Evolutionary conservation across 495 filamentous ascomycete genomes (phyloP).

Genomic region (Lasiosphaeria miniovina): DNA sequence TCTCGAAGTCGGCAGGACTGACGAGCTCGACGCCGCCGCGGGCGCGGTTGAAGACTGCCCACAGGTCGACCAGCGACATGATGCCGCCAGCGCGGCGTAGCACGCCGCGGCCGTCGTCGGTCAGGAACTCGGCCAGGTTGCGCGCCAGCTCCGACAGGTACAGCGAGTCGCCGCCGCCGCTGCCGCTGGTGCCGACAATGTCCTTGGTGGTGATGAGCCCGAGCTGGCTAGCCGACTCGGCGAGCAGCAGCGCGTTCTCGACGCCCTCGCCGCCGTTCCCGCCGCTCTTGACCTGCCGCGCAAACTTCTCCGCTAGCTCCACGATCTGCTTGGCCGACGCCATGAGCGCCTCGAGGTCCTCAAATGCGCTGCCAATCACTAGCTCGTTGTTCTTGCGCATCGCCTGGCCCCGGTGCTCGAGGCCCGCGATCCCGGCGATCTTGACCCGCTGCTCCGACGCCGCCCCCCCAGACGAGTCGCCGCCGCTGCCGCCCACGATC

Average conservation of each 20-base stretch:
- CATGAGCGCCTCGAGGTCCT: conserved; percentile 96
- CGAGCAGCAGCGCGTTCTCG: conserved; percentile 71
- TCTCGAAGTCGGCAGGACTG: conserved; percentile 87
- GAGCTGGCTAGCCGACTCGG: conserved; percentile 78
- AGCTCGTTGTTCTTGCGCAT: conserved; percentile 86
- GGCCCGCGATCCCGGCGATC: conserved; percentile 84
- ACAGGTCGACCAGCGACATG: conserved; percentile 91
- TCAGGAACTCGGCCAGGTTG: conserved; percentile 89
- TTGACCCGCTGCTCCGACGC: conserved; percentile 44
- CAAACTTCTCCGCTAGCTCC: conserved; percentile 85
- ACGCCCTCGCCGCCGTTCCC: conserved; percentile 57
- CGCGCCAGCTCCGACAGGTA: conserved; percentile 78
- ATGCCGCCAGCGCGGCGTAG: conserved; percentile 85
- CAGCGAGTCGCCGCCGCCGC: conserved; percentile 49
- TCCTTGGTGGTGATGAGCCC: conserved; percentile 92
- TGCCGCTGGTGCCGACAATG: conserved; percentile 55
- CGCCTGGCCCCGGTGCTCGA: conserved; percentile 80
- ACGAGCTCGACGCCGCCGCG: conserved; percentile 92
- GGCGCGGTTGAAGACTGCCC: conserved; percentile 96
- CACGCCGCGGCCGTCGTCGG: conserved; percentile 81
- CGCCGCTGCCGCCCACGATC: conserved; percentile 52
- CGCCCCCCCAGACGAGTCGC: too few relatives aligned
- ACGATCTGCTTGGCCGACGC: conserved; percentile 94
- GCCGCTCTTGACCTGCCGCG: conserved; percentile 59
- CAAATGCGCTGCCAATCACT: conserved; percentile 91